Percentiles rank a stretch among this genome's conserved stretches.
phyloP scores from a whole-genome alignment of 1,139 yeast genomes.

The Pichia sp. region DNA sequence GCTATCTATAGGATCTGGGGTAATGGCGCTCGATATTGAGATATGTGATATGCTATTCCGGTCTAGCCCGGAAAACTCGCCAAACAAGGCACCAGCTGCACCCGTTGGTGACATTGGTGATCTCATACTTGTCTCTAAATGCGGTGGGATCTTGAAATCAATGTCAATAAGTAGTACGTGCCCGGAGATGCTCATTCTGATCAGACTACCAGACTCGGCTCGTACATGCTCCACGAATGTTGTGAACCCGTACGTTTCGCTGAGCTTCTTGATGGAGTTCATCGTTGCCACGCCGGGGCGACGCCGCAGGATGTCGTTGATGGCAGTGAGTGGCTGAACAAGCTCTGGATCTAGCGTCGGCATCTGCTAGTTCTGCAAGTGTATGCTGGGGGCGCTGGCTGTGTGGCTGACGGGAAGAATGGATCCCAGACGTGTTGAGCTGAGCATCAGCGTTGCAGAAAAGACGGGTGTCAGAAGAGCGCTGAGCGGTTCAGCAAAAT shows the following conservation, averaged over 20 bases:
- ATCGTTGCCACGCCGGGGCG: constrained; percentile 28
- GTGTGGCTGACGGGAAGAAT: neutral
- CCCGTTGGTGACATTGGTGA: constrained; percentile 7
- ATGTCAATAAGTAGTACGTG: constrained; percentile 29
- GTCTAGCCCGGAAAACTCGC: neutral
- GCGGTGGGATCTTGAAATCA: constrained; percentile 20
- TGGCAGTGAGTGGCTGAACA: constrained; percentile 25
- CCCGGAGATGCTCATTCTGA: constrained; percentile 19
- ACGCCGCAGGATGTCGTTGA: constrained; percentile 27
- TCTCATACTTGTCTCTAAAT: constrained; percentile 3
- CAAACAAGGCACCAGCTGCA: neutral
- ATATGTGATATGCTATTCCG: constrained; percentile 9
- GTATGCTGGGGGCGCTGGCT: neutral
- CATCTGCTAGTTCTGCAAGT: constrained; percentile 14
- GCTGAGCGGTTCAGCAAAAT: too few species aligned
- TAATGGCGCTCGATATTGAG: constrained; percentile 26
- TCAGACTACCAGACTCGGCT: constrained; percentile 1
- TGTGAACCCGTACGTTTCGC: constrained; percentile 31
- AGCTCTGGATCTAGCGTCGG: constrained; percentile 29
- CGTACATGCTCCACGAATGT: constrained; percentile 25
- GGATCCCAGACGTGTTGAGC: too few species aligned
- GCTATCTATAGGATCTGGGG: constrained; percentile 20
- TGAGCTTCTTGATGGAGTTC: constrained; percentile 26
- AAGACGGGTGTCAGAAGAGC: too few species aligned
- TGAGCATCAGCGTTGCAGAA: too few species aligned